Conservation (phyloP, 1,284 basidiomycete species). For the Rhodotorula sp. region DNA sequence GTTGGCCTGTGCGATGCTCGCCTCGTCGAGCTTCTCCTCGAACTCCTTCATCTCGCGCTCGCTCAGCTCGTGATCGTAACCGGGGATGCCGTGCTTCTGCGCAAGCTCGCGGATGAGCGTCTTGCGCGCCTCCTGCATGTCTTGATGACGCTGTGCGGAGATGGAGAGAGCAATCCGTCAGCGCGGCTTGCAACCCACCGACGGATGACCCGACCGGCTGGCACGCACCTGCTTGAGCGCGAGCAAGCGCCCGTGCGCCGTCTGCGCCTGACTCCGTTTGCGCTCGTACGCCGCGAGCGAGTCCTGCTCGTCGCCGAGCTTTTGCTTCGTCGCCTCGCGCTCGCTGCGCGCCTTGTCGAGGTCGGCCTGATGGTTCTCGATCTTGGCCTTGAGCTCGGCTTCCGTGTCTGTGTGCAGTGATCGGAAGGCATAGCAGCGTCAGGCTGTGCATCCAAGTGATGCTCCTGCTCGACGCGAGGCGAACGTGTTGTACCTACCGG, state of each 20-base stretch:
- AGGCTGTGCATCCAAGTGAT: too few relatives aligned
- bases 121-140: constrained; percentile 73
- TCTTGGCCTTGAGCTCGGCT: constrained; percentile 68
- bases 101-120: constrained; percentile 70
- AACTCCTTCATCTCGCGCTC: constrained; percentile 71
- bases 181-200: neutral
- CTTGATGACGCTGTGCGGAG: constrained; percentile 66
- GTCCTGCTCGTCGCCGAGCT: constrained; percentile 65
- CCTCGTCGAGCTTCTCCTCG: constrained; percentile 61
- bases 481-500: constrained; percentile 57
- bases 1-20: constrained; percentile 36
- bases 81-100: constrained; percentile 68
- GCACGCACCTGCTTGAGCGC: constrained; percentile 58
- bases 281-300: constrained; percentile 60
- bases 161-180: neutral
- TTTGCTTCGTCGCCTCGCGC: constrained; percentile 56
- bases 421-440: too few relatives aligned
- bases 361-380: constrained; percentile 71
- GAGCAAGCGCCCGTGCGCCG: constrained; percentile 63
- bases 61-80: constrained; percentile 67
- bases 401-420: constrained; percentile 63
- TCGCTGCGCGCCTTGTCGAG: constrained; percentile 61
- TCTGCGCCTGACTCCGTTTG: constrained; percentile 61
- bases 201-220: neutral
- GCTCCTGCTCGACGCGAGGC: neutral